These are phyloP conservation scores for Chrysosphaeria jannelii DNA, from an alignment of 2,329 filamentous ascomycete species.

Conservation along the genomic window DNA sequence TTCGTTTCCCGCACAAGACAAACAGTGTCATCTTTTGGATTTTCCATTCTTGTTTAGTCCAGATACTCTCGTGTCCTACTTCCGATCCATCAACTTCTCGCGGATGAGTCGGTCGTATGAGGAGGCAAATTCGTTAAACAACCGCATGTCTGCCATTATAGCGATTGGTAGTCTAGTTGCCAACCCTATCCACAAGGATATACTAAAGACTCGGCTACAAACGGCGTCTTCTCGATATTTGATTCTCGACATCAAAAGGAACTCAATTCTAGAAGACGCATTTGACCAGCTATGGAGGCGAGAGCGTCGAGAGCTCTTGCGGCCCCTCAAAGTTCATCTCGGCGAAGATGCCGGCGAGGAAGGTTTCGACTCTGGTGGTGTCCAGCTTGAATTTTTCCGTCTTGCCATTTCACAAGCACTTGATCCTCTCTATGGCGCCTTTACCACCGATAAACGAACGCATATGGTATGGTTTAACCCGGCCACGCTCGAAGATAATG, in stretches of 20 bases:
- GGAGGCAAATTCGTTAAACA: slow-evolving; percentile 26
- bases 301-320: slow-evolving; percentile 50
- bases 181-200: slow-evolving; percentile 25
- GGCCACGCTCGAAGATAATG: slow-evolving; percentile 48
- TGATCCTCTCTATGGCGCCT: slow-evolving; percentile 48
- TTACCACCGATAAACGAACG: slow-evolving; percentile 46
- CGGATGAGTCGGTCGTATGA: slow-evolving; percentile 61
- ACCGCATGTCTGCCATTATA: slow-evolving; percentile 23
- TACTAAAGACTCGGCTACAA: slow-evolving; percentile 30
- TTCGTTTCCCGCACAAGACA: slow-evolving; percentile 25
- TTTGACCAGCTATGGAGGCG: slow-evolving; percentile 77
- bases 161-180: slow-evolving; percentile 22
- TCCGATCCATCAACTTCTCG: slow-evolving; percentile 65
- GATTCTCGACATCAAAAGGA: slow-evolving; percentile 34
- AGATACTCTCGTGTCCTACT: slow-evolving; percentile 47
- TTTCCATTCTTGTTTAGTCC: slow-evolving; percentile 55
- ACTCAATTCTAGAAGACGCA: slow-evolving; percentile 38
- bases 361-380: slow-evolving; percentile 76
- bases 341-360: slow-evolving; percentile 61
- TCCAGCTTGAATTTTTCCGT: slow-evolving; percentile 90
- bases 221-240: slow-evolving; percentile 41
- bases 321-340: slow-evolving; percentile 67
- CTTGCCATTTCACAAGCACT: slow-evolving; percentile 55
- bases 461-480: slow-evolving; percentile 74
- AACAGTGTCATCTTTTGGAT: slow-evolving; percentile 44